A percentile compares a stretch with the other conserved stretches of the same genome.
These are phyloP conservation scores for Xylaria sp. DNA, from an alignment of 2,329 filamentous ascomycete species.

Conservation along the genomic window DNA sequence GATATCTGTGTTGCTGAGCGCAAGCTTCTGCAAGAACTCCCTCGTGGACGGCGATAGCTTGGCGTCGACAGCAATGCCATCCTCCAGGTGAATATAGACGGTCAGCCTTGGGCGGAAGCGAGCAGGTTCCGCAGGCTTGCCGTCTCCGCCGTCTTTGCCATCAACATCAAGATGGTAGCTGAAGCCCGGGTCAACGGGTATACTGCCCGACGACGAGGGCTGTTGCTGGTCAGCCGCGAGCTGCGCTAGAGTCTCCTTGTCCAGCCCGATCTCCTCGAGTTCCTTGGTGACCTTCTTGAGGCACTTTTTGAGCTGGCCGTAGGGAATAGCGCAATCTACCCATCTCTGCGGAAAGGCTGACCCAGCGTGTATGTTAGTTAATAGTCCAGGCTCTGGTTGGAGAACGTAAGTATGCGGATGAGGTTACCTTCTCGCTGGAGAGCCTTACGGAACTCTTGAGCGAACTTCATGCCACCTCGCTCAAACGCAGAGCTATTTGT, in stretches of 20 bases:
- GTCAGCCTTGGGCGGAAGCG: constrained; percentile 75
- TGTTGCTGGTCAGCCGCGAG: constrained; percentile 66
- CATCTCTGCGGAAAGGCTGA: constrained; percentile 77
- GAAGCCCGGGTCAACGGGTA: constrained; percentile 52
- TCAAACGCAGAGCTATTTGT: neutral
- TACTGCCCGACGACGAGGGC: constrained; percentile 55
- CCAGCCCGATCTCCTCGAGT: constrained; percentile 76
- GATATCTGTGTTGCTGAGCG: constrained; percentile 50
- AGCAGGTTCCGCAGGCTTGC: constrained; percentile 57
- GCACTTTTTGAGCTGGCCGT: constrained; percentile 87
- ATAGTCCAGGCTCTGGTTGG: neutral
- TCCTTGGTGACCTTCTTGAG: constrained; percentile 83
- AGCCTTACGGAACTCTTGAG: constrained; percentile 77
- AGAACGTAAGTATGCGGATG: neutral
- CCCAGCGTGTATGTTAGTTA: constrained; percentile 17
- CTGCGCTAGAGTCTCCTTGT: constrained; percentile 74
- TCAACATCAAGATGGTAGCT: constrained; percentile 64
- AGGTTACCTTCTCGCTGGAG: constrained; percentile 70
- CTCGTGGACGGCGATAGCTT: constrained; percentile 73
- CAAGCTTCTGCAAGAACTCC: constrained; percentile 70
- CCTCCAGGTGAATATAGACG: constrained; percentile 73
- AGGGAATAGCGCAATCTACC: constrained; percentile 82
- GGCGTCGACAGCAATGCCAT: constrained; percentile 76
- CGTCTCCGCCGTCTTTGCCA: constrained; percentile 59
- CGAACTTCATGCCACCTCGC: constrained; percentile 79